Conservation (phyloP, 208 protist species). For the Balamuthia mandrillaris region DNA sequence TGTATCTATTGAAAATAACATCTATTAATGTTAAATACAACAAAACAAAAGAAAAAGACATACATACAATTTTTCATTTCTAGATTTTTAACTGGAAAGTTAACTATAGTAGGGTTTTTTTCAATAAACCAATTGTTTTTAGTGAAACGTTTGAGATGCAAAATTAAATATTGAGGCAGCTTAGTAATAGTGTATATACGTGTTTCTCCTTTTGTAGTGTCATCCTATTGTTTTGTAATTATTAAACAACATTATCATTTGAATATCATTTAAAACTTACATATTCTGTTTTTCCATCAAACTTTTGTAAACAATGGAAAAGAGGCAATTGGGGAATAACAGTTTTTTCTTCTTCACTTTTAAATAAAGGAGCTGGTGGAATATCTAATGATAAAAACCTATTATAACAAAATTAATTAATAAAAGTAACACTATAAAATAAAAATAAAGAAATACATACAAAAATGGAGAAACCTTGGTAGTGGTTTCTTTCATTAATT, state of each 20-base stretch:
- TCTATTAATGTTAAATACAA: background rate
- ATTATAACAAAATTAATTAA: background rate
- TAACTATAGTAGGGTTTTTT: conserved; percentile 78
- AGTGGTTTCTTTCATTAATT: background rate
- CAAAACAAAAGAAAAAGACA: background rate
- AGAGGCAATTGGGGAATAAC: conserved; percentile 75
- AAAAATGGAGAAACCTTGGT: background rate
- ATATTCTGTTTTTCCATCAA: conserved; percentile 57
- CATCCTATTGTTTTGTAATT: background rate
- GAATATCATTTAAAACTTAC: too few species aligned
- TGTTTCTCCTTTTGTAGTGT: conserved; percentile 21
- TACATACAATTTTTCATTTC: conserved; percentile 50
- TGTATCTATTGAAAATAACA: background rate
- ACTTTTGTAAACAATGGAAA: conserved; percentile 66
- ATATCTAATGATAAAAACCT: conserved; percentile 71
- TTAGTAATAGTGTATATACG: conserved; percentile 57
- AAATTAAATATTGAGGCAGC: conserved; percentile 74
- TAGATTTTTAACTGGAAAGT: conserved; percentile 72
- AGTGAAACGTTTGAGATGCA: conserved; percentile 74
- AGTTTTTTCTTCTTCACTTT: conserved; percentile 67
- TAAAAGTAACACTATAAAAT: background rate
- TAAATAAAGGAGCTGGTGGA: conserved; percentile 72
- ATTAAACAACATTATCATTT: too few species aligned
- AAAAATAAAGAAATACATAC: background rate
- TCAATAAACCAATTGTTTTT: conserved; percentile 77